phyloP scores from a whole-genome alignment of 2,329 filamentous ascomycete species.

The Hymenoscyphus repandus region DNA sequence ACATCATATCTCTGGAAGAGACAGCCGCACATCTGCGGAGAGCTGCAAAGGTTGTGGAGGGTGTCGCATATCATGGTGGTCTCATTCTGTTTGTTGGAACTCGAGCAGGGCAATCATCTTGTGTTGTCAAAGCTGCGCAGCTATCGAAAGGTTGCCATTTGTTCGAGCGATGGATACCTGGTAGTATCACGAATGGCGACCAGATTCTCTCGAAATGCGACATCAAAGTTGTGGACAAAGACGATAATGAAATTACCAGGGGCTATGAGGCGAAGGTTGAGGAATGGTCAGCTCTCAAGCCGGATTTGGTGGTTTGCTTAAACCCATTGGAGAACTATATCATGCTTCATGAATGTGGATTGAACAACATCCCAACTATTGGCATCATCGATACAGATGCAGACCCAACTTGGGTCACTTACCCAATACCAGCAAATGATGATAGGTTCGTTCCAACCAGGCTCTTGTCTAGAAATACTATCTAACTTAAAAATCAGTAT shows the following conservation, averaged over 20 bases:
- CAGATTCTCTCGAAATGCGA: constrained; percentile 70
- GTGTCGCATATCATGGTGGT: constrained; percentile 76
- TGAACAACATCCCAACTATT: constrained; percentile 87
- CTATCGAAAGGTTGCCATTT: constrained; percentile 77
- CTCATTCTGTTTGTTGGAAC: constrained; percentile 89
- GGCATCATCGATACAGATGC: constrained; percentile 91
- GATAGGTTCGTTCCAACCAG: constrained; percentile 59
- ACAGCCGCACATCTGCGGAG: constrained; percentile 88
- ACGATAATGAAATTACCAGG: constrained; percentile 50
- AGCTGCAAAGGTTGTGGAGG: constrained; percentile 86
- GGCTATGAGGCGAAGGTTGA: constrained; percentile 63
- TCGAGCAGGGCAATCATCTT: constrained; percentile 71
- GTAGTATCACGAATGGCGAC: constrained; percentile 87
- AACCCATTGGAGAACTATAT: constrained; percentile 93
- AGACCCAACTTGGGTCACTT: constrained; percentile 90
- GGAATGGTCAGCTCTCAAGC: constrained; percentile 63
- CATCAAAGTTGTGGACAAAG: constrained; percentile 71
- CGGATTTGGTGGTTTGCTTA: constrained; percentile 86
- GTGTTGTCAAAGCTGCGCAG: constrained; percentile 75
- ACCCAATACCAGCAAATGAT: constrained; percentile 94
- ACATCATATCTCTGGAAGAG: constrained; percentile 87
- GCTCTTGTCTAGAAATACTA: neutral
- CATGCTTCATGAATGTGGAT: constrained; percentile 82
- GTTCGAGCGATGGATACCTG: constrained; percentile 89
- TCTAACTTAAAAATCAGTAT: constrained; percentile 50